Conservation (phyloP, 371 early-diverging fungal species). For the Globomyces sp. region DNA sequence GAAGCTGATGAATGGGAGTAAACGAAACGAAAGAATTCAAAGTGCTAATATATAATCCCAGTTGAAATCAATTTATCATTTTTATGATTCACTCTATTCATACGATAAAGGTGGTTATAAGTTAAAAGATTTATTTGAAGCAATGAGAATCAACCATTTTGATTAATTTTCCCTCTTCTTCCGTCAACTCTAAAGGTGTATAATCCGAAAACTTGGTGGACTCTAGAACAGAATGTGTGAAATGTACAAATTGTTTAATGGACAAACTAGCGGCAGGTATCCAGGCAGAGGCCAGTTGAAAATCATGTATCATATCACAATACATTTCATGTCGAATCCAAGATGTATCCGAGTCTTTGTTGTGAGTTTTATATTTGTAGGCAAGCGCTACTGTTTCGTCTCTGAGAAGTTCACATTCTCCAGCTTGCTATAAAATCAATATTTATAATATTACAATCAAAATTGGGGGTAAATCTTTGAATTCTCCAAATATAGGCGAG, state of each 20-base stretch:
- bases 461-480: slow-evolving; percentile 38
- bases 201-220: neutral
- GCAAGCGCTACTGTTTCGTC: slow-evolving; percentile 61
- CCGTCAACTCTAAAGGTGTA: neutral
- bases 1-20: neutral
- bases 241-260: slow-evolving; percentile 8
- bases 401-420: slow-evolving; percentile 62
- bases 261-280: slow-evolving; percentile 13
- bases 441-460: slow-evolving; percentile 23
- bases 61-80: too few species aligned
- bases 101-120: too few species aligned
- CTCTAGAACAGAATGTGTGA: neutral
- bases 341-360: slow-evolving; percentile 14
- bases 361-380: slow-evolving; percentile 26
- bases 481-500: slow-evolving; percentile 35
- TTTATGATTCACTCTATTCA: too few species aligned
- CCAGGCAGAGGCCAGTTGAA: slow-evolving; percentile 37
- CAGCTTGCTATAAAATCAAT: slow-evolving; percentile 50
- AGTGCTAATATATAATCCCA: too few species aligned
- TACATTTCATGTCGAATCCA: slow-evolving; percentile 52
- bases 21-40: too few species aligned
- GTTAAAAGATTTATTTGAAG: neutral
- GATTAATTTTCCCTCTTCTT: neutral
- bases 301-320: slow-evolving; percentile 79
- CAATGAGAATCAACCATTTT: slow-evolving; percentile 14